Conservation (phyloP, 1,284 basidiomycete genomes). For the Microbotryum violaceum region DNA sequence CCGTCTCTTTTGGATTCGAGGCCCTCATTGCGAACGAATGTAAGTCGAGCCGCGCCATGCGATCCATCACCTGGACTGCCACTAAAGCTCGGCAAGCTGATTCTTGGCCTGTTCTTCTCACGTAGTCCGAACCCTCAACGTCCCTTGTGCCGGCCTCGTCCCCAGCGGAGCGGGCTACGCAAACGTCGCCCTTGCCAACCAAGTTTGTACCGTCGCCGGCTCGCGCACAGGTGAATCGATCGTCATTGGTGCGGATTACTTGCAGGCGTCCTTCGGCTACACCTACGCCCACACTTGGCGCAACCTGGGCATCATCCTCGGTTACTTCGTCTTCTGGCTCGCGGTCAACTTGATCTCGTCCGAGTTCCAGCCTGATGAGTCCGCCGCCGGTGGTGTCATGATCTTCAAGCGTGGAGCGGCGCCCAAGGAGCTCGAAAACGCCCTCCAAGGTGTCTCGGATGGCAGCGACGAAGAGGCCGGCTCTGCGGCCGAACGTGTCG, state of each 20-base stretch:
- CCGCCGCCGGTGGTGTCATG: constrained; percentile 24
- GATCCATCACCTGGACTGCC: constrained; percentile 15
- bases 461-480: constrained; percentile 7
- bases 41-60: constrained; percentile 27
- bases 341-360: constrained; percentile 49
- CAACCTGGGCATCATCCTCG: constrained; percentile 16
- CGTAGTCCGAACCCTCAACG: constrained; percentile 27
- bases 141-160: constrained; percentile 36
- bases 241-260: constrained; percentile 46
- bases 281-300: constrained; percentile 59
- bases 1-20: constrained; percentile 45
- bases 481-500: not conserved
- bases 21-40: constrained; percentile 48
- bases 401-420: constrained; percentile 28
- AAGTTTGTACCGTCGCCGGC: constrained; percentile 21
- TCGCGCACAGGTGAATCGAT: constrained; percentile 23
- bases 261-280: constrained; percentile 58
- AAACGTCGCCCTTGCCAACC: constrained; percentile 21
- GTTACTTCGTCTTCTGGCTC: constrained; percentile 49
- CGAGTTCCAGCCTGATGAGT: constrained; percentile 28
- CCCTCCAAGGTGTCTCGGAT: constrained; percentile 15
- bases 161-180: constrained; percentile 41
- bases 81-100: constrained; percentile 30
- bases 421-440: constrained; percentile 20
- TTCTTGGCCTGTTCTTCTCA: not conserved